A percentile compares a stretch with the other conserved stretches of the same genome.
Evolutionary conservation across 179 eudicot genomes (phyloP).

Genomic region (Sideroxylon spinosum): DNA sequence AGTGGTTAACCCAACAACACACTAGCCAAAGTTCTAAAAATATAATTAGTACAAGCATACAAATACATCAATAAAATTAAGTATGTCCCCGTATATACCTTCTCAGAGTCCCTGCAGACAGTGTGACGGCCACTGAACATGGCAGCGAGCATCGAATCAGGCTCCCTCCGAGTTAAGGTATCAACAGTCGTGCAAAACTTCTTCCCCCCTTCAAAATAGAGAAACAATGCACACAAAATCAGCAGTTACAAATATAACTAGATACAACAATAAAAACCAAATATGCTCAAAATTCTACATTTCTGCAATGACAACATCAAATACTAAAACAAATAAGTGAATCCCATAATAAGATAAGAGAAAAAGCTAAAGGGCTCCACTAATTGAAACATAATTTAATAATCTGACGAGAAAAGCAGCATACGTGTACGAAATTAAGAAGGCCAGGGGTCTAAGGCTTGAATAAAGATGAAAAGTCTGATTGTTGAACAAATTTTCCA

Average conservation of each 20-base stretch:
- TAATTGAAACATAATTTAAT: not conserved
- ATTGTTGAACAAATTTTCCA: not conserved
- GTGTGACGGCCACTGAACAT: slow-evolving; percentile 98
- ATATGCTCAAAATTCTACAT: not conserved
- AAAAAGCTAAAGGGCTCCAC: not conserved
- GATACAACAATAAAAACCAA: not conserved
- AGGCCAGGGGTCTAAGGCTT: not conserved
- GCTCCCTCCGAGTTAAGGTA: slow-evolving; percentile 81
- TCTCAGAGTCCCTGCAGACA: slow-evolving; percentile 54
- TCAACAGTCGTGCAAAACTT: slow-evolving; percentile 84
- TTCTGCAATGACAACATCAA: not conserved
- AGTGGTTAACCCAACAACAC: not conserved
- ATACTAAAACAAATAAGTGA: not conserved
- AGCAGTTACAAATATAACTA: not conserved
- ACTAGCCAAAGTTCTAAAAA: not conserved
- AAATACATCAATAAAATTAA: not conserved
- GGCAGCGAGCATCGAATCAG: slow-evolving; percentile 96
- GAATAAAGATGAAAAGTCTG: not conserved
- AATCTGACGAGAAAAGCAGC: not conserved
- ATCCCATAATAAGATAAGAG: not conserved
- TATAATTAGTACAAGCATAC: not conserved
- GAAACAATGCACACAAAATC: slow-evolving; percentile 1
- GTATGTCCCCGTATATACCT: slow-evolving; percentile 36
- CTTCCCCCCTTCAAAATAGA: slow-evolving; percentile 56
- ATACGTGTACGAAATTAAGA: not conserved